Evolutionary conservation across 2,329 filamentous ascomycete genomes (phyloP), one percentile per base, ranked within the genome.

Genomic region (Fusarium ramigenum): DNA sequence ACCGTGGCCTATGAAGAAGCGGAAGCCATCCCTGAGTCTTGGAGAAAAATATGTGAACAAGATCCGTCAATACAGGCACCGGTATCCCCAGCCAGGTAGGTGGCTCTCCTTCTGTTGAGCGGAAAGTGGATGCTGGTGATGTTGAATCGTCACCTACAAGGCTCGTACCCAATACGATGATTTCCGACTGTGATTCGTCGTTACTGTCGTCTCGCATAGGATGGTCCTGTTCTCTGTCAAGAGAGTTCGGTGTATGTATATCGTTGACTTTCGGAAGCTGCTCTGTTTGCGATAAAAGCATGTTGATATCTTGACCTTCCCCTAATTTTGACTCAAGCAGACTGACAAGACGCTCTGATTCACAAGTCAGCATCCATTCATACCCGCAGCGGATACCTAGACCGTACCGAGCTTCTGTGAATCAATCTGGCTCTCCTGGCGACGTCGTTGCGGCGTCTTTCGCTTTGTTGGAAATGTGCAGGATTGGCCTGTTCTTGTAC

Each of bases 351-450:
- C 50, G 50, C 2, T 54, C 50, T 40, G 34, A 12, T 14, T 5
- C 7, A 7, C 3, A 2, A 4, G 9, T 53, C 9, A 53, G n/a
- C 5, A 10, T 2, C 14, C 42, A 43, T 1, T 18, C 2, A 34
- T 7, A 15, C 14, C 11, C 14, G 3, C 14, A 0, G 6, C 32
- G 14, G 14, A 34, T 34, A 2, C 2, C 14, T 34, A 1, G 14
- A 4, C 2, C 36, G 4, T 21, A 52, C 49, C 49, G 4, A 53
- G 50, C 34, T 54, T 54, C 34, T 40, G 23, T 7, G 50, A 40
- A 2, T 54, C 34, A 2, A n/a, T n/a, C 19, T 28, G 50, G 1
- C 8, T 28, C 14, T n/a, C 50, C 19, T 40, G 50, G 5, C 50
- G 34, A 14, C 50, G 50, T 18, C 34, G 7, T 4, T 54, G 50